phyloP scores from a whole-genome alignment of 345 rosid genomes.

The Diplotaxis tenuifolia region DNA sequence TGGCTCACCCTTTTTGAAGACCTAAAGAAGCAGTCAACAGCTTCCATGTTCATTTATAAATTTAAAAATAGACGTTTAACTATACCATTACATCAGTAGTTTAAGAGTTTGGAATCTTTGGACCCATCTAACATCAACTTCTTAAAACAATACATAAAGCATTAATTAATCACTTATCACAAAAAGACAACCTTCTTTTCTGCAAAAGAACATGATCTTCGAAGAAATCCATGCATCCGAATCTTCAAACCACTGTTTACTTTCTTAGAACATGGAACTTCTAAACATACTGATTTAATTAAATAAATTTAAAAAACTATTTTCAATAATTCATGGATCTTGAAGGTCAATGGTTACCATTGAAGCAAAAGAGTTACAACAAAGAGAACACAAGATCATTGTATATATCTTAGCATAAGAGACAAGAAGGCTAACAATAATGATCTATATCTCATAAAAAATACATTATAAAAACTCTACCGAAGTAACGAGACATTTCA shows the following conservation, averaged over 20 bases:
- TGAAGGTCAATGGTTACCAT: slow-evolving; percentile 16
- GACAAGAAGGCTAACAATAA: slow-evolving; percentile 48
- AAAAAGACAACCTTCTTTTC: slow-evolving; percentile 39
- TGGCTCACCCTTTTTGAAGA: slow-evolving; percentile 6
- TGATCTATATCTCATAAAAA: slow-evolving; percentile 35
- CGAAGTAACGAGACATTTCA: slow-evolving; percentile 13
- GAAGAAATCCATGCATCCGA: slow-evolving; percentile 40
- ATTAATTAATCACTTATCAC: slow-evolving; percentile 21
- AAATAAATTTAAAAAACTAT: slow-evolving; percentile 17
- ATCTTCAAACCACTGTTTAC: slow-evolving; percentile 24
- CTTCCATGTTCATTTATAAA: slow-evolving; percentile 4
- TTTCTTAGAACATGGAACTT: background rate
- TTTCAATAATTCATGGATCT: slow-evolving; percentile 27
- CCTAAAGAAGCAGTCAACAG: slow-evolving; percentile 25
- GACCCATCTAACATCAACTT: slow-evolving; percentile 11
- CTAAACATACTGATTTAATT: slow-evolving; percentile 24
- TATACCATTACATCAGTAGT: background rate
- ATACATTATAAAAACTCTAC: background rate
- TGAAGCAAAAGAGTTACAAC: slow-evolving; percentile 36
- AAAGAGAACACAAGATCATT: slow-evolving; percentile 57
- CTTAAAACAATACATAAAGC: background rate
- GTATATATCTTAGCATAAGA: slow-evolving; percentile 48
- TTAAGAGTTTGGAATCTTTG: slow-evolving; percentile 19
- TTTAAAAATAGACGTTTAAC: background rate
- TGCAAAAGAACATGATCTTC: slow-evolving; percentile 37